Conservation (phyloP, 2,329 filamentous ascomycete genomes). For the Penicillium hordei region DNA sequence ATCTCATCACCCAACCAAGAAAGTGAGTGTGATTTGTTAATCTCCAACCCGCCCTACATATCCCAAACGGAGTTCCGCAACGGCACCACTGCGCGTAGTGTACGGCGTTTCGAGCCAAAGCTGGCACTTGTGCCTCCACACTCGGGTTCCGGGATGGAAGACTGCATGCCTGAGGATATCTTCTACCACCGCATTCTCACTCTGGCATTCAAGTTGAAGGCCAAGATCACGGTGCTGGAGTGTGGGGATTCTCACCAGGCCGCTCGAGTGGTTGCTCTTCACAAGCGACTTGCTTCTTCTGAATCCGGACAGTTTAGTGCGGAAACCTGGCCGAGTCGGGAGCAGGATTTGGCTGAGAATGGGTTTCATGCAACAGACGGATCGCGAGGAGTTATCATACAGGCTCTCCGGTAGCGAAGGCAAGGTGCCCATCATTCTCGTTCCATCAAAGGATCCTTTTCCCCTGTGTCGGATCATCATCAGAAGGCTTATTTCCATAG, state of each 20-base stretch:
- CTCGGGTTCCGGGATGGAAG: background rate
- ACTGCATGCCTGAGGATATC: slow-evolving; percentile 30
- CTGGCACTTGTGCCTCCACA: slow-evolving; percentile 70
- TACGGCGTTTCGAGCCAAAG: slow-evolving; percentile 77
- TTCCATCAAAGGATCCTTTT: background rate
- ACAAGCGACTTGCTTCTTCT: slow-evolving; percentile 7
- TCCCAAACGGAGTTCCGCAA: slow-evolving; percentile 61
- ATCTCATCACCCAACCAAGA: background rate
- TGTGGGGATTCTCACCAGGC: slow-evolving; percentile 40
- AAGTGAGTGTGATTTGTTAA: slow-evolving; percentile 61
- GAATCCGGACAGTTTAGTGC: background rate
- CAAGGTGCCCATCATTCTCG: background rate
- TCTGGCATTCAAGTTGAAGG: slow-evolving; percentile 24
- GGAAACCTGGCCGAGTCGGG: slow-evolving; percentile 20
- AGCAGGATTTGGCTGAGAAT: slow-evolving; percentile 17
- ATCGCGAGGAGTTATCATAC: slow-evolving; percentile 26
- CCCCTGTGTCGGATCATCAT: background rate
- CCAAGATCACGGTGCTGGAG: slow-evolving; percentile 37
- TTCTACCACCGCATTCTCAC: slow-evolving; percentile 39
- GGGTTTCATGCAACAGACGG: slow-evolving; percentile 24
- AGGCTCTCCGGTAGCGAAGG: background rate
- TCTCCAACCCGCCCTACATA: slow-evolving; percentile 91
- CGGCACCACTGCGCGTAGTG: slow-evolving; percentile 66
- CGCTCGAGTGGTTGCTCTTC: slow-evolving; percentile 30
- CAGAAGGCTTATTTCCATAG: background rate